Evolutionary conservation across 768 basidiomycete species (phyloP).

Genomic region (Tulasnella sp.): DNA sequence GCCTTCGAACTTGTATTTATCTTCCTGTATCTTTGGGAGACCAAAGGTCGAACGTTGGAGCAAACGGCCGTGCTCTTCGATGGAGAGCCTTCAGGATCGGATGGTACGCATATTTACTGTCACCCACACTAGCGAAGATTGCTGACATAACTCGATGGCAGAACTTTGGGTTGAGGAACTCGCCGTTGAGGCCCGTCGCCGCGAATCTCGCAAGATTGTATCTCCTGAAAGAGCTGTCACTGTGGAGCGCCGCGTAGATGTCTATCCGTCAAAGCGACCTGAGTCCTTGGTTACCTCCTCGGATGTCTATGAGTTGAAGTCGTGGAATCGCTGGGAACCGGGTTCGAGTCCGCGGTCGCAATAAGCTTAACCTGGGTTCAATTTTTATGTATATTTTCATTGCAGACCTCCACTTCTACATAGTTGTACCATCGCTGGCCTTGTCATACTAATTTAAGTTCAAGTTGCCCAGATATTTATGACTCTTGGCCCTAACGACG

Average conservation of each 20-base stretch:
- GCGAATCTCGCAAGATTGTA: background rate
- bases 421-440: too few relatives aligned
- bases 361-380: background rate
- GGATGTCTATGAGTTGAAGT: background rate
- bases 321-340: background rate
- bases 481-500: too few relatives aligned
- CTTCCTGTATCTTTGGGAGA: slow-evolving; percentile 13
- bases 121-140: background rate
- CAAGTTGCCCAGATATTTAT: too few relatives aligned
- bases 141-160: background rate
- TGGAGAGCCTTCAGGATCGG: slow-evolving; percentile 10
- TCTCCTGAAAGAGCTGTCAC: background rate
- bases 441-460: too few relatives aligned
- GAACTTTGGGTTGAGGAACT: background rate
- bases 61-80: slow-evolving; percentile 21
- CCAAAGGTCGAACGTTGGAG: slow-evolving; percentile 20
- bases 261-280: background rate
- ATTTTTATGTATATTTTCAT: too few relatives aligned
- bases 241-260: background rate
- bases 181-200: background rate
- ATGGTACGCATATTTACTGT: background rate
- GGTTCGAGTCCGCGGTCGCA: background rate
- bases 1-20: slow-evolving; percentile 4
- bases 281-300: background rate
- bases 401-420: too few relatives aligned